A percentile compares a stretch with the other conserved stretches of the same genome.
Conservation (phyloP, 148 eudicot genomes). For the Rheum nobile region DNA sequence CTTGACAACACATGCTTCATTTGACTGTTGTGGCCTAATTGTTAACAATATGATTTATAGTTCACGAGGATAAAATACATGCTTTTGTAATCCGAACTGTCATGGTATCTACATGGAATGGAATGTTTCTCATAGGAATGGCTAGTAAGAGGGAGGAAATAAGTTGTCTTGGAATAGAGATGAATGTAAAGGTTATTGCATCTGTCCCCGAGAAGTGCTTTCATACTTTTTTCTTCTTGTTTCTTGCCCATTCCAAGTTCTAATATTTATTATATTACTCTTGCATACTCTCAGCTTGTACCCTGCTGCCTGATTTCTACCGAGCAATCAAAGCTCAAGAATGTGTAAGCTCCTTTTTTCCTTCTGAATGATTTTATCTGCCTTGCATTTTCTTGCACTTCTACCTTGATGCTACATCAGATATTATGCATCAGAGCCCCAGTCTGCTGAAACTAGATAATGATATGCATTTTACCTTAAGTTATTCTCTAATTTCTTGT, state of each 20-base stretch:
- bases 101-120: constrained; percentile 50
- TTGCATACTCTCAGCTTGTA: no score
- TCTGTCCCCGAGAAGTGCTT: not conserved
- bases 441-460: no score
- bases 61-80: not conserved
- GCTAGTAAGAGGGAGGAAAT: constrained; percentile 41
- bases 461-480: no score
- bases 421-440: no score
- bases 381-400: no score
- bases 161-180: constrained; percentile 81
- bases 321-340: no score
- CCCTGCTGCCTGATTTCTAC: no score
- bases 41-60: no score
- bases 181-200: constrained; percentile 56
- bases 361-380: no score
- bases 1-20: not conserved
- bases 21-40: not conserved
- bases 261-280: not conserved
- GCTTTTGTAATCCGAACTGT: constrained; percentile 5
- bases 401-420: no score
- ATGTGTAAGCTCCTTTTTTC: no score
- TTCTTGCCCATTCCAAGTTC: constrained; percentile 7
- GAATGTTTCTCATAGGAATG: constrained; percentile 65
- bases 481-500: no score
- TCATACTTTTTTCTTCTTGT: not conserved